Conservation (phyloP, 1,284 basidiomycete genomes). For the Microbotryomycetes sp. region DNA sequence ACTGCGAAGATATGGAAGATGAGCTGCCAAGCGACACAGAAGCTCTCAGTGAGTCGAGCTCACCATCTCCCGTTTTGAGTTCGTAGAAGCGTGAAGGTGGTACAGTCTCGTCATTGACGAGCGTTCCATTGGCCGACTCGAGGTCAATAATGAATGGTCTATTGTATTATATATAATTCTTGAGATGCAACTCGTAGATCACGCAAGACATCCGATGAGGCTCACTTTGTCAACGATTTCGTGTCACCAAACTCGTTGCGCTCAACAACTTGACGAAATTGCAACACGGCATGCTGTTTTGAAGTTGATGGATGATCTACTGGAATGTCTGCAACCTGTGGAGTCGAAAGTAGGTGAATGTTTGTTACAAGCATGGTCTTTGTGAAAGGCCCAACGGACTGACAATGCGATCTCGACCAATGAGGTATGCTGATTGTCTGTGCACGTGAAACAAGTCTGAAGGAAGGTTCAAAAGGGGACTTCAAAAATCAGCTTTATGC, state of each 20-base stretch:
- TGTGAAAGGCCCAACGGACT: slow-evolving; percentile 31
- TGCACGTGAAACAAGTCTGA: slow-evolving; percentile 88
- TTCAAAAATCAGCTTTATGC: too few species aligned
- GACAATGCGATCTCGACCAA: slow-evolving; percentile 81
- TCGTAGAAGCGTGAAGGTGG: slow-evolving; percentile 88
- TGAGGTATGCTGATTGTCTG: slow-evolving; percentile 85
- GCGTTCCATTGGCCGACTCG: slow-evolving; percentile 90
- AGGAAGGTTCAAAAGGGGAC: too few species aligned
- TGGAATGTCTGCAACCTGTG: slow-evolving; percentile 67
- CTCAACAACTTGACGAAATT: slow-evolving; percentile 78
- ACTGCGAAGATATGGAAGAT: slow-evolving; percentile 49
- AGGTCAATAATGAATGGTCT: slow-evolving; percentile 95
- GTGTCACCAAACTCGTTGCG: slow-evolving; percentile 81
- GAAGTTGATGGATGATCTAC: slow-evolving; percentile 95
- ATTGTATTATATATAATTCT: slow-evolving; percentile 4
- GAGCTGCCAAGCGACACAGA: not conserved
- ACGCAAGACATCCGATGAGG: too few species aligned
- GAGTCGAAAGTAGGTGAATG: not conserved
- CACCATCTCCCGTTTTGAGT: slow-evolving; percentile 76
- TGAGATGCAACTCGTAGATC: not conserved
- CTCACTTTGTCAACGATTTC: slow-evolving; percentile 72
- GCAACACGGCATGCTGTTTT: slow-evolving; percentile 96
- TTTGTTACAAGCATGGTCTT: not conserved
- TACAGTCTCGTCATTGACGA: slow-evolving; percentile 79
- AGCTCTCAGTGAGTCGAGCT: slow-evolving; percentile 37